Percentiles rank a stretch among this genome's conserved stretches.
phyloP scores from a whole-genome alignment of 805 yeast genomes.

The Candida adriatica region DNA sequence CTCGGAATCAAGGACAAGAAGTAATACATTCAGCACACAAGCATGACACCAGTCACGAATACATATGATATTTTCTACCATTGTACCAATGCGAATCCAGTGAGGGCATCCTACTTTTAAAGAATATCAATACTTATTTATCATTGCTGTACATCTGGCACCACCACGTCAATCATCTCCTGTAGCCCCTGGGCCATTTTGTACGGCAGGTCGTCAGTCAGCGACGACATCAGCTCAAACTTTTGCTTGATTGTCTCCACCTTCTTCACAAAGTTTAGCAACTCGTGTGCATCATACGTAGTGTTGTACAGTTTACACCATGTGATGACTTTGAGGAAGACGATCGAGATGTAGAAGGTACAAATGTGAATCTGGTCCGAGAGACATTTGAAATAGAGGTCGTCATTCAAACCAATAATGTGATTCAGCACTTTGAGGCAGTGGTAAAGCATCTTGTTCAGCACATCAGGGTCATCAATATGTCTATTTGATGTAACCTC shows the following conservation, averaged over 20 bases:
- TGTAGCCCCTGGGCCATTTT: conserved; percentile 16
- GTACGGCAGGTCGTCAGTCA: conserved; percentile 17
- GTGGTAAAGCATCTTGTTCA: conserved; percentile 22
- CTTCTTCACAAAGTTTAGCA: conserved; percentile 15
- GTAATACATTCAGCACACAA: background rate
- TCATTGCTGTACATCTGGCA: conserved; percentile 8
- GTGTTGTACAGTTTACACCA: conserved; percentile 20
- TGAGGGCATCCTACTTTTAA: background rate
- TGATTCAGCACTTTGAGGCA: conserved; percentile 20
- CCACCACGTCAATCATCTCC: conserved; percentile 11
- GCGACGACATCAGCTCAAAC: conserved; percentile 14
- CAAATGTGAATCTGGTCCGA: conserved; percentile 61
- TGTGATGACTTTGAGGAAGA: conserved; percentile 18
- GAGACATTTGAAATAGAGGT: conserved; percentile 58
- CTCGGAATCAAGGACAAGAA: conserved; percentile 52
- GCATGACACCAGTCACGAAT: background rate
- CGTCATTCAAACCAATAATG: conserved; percentile 26
- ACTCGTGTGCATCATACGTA: conserved; percentile 15
- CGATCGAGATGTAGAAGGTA: conserved; percentile 17
- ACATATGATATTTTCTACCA: background rate
- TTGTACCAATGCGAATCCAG: background rate
- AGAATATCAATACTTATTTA: background rate
- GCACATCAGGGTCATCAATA: conserved; percentile 16
- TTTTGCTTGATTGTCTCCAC: conserved; percentile 12
- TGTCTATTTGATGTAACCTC: conserved; percentile 11